Percentiles rank a stretch among this genome's conserved stretches.
These are phyloP conservation scores for Colletotrichum sublineola DNA, from an alignment of 2,329 filamentous ascomycete genomes.

Conservation along the genomic window DNA sequence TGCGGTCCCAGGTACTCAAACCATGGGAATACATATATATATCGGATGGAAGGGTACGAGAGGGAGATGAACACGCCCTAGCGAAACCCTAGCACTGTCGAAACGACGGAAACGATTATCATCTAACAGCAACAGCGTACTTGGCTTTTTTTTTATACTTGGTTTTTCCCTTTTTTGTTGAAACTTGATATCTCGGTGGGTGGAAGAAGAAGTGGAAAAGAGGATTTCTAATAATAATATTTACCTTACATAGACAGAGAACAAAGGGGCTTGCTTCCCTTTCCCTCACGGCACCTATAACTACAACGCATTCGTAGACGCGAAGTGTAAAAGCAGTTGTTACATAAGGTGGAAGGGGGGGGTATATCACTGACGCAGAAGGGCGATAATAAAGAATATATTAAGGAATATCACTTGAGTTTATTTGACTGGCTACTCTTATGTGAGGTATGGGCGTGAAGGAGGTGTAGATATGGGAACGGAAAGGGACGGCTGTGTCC, in stretches of 20 bases:
- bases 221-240: constrained; percentile 13
- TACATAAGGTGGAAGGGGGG: neutral
- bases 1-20: neutral
- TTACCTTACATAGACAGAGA: neutral
- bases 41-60: neutral
- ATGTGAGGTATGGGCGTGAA: too few species aligned
- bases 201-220: neutral
- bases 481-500: too few species aligned
- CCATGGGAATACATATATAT: neutral
- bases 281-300: neutral
- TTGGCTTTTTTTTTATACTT: neutral
- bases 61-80: neutral
- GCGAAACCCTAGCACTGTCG: neutral
- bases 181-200: constrained; percentile 22
- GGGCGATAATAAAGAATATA: neutral
- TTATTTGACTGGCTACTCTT: too few species aligned
- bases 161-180: neutral
- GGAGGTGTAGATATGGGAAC: too few species aligned
- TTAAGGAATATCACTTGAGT: neutral
- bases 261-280: neutral
- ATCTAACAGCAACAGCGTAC: constrained; percentile 24
- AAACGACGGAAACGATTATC: constrained; percentile 16
- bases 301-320: neutral
- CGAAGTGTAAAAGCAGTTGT: neutral
- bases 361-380: neutral